Evolutionary conservation across 441 rosid genomes (phyloP), one percentile per base, ranked within the genome.

Genomic region (Rhodomyrtus psidioides): DNA sequence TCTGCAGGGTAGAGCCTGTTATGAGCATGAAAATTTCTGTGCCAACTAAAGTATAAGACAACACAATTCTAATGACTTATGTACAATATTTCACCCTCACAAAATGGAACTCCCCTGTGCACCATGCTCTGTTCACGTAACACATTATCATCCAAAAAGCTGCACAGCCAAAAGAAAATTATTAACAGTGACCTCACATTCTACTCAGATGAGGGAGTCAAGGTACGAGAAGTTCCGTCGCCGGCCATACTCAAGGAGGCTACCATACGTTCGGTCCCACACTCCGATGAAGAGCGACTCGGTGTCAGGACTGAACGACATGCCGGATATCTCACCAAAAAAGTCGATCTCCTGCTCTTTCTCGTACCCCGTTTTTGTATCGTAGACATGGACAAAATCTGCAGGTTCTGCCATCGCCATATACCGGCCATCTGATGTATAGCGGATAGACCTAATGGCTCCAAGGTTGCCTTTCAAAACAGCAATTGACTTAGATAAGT

Each of bases 341-440:
- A 94, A 94, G 84, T 94, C 96, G 2, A 94, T 91, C 83, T 92
- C 95, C 88, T 93, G 95, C 91, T 94, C 96, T 85, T 89, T 91
- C 88, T 86, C 91, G 57, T 93, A 94, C 58, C 93, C 94, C 15
- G 86, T 62, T 86, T 89, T 91, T 27, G 89, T 91, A 79, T 94
- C 95, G 58, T 92, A 94, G 55, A 94, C 92, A 60, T 94, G 95
- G 30, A 94, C 95, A 74, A 94, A 94, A 82, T 94, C 96, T 14
- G 96, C 95, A 51, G 96, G 95, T 91, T 94, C 96, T 3, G 95
- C 96, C 89, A 89, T 92, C 19, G 95, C 95, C 89, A 94, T 87
- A 88, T 91, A 93, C 65, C 56, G 90, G 5, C 95, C 94, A 60
- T 94, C 95, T 0, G 94, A 92, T 42, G 94, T 84, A 89, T 91